Conservation (phyloP, 805 yeast species). For the Sugiyamaella lignohabitans region DNA sequence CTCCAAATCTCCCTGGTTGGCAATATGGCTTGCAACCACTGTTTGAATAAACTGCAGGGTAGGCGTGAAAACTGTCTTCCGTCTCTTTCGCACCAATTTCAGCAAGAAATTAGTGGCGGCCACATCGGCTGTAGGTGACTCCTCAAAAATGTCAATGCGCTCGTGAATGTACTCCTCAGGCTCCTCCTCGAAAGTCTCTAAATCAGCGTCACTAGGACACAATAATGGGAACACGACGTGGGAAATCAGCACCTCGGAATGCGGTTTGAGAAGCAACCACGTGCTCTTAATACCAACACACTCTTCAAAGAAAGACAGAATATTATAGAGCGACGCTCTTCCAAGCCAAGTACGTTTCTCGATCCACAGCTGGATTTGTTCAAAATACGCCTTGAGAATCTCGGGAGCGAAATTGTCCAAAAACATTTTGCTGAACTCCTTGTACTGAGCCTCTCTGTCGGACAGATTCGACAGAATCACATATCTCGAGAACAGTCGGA, state of each 20-base stretch:
- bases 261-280: constrained; percentile 64
- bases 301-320: constrained; percentile 58
- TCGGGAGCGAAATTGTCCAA: constrained; percentile 62
- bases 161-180: constrained; percentile 83
- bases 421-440: constrained; percentile 53
- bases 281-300: constrained; percentile 52
- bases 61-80: constrained; percentile 24
- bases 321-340: constrained; percentile 53
- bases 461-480: constrained; percentile 33
- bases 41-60: constrained; percentile 53
- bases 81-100: constrained; percentile 64
- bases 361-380: constrained; percentile 71
- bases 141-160: constrained; percentile 57
- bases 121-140: constrained; percentile 59
- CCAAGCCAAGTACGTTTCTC: constrained; percentile 61
- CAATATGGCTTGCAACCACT: constrained; percentile 33
- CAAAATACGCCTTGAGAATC: constrained; percentile 55
- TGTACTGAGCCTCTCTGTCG: constrained; percentile 39
- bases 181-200: constrained; percentile 75
- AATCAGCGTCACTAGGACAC: constrained; percentile 58
- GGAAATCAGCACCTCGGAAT: constrained; percentile 54
- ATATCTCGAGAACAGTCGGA: constrained; percentile 64
- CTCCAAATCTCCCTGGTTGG: constrained; percentile 32
- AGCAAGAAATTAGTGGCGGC: constrained; percentile 72
- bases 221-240: constrained; percentile 73